A percentile compares a stretch with the other conserved stretches of the same genome.
phyloP scores from a whole-genome alignment of 805 yeast genomes.

The Starmerella ratchasimensis region DNA sequence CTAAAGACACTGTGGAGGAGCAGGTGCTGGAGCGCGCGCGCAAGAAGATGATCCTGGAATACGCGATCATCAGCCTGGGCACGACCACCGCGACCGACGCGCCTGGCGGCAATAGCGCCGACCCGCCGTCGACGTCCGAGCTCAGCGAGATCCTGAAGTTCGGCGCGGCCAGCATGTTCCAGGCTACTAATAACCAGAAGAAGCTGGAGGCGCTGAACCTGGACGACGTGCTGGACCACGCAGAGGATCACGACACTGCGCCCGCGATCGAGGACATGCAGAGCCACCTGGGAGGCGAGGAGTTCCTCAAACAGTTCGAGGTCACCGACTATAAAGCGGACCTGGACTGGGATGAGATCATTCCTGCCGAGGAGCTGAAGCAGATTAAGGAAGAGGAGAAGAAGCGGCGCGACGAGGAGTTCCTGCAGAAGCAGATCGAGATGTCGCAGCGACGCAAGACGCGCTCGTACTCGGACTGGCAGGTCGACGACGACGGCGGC shows the following conservation, averaged over 20 bases:
- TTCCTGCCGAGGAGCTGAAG: conserved; percentile 83
- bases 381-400: conserved; percentile 85
- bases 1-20: conserved; percentile 96
- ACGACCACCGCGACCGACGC: conserved; percentile 39
- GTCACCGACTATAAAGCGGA: conserved; percentile 98
- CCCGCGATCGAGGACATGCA: conserved; percentile 77
- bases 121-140: conserved; percentile 61
- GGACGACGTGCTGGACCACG: conserved; percentile 91
- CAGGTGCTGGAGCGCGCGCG: conserved; percentile 94
- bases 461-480: conserved; percentile 51
- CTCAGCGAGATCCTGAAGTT: conserved; percentile 85
- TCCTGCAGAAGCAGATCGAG: conserved; percentile 76
- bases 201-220: conserved; percentile 87
- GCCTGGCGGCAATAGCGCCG: conserved; percentile 39
- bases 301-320: conserved; percentile 89
- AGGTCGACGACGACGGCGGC: conserved; percentile 25
- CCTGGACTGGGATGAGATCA: conserved; percentile 97
- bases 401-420: conserved; percentile 72
- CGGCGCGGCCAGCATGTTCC: conserved; percentile 98
- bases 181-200: conserved; percentile 87
- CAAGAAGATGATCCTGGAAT: conserved; percentile 94
- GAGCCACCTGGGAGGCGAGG: conserved; percentile 96
- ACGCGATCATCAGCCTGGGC: conserved; percentile 93
- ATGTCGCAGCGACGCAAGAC: conserved; percentile 71
- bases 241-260: conserved; percentile 92